These are phyloP conservation scores for Rhizophagus clarus DNA, from an alignment of 192 early-diverging fungal species.

Conservation along the genomic window DNA sequence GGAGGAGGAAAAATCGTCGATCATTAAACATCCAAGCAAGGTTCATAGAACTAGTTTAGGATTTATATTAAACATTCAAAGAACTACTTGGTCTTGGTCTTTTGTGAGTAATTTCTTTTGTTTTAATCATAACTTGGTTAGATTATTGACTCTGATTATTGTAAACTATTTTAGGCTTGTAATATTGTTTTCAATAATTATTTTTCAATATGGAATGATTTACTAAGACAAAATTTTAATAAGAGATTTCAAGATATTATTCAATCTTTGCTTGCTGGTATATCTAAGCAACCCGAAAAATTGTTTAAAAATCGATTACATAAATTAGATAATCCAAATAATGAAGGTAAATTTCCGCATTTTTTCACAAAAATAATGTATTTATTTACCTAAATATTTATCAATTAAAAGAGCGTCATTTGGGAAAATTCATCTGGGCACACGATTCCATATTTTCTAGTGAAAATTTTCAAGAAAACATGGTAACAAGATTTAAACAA, in stretches of 20 bases:
- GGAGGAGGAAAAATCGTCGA: background rate
- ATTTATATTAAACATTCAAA: conserved; percentile 21
- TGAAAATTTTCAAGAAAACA: background rate
- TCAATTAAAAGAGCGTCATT: conserved; percentile 7
- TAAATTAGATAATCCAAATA: conserved; percentile 39
- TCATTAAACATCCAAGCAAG: background rate
- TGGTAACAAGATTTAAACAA: conserved; percentile 5
- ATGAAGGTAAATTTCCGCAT: conserved; percentile 38
- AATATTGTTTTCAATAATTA: conserved; percentile 33
- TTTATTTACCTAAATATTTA: background rate
- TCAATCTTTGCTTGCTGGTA: conserved; percentile 31
- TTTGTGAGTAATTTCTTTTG: conserved; percentile 24
- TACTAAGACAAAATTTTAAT: conserved; percentile 46
- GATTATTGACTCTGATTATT: conserved; percentile 12
- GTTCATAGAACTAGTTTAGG: conserved; percentile 24
- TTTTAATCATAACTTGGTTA: background rate
- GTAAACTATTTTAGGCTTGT: conserved; percentile 36
- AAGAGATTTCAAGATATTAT: conserved; percentile 46
- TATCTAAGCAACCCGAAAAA: conserved; percentile 46
- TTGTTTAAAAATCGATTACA: conserved; percentile 39
- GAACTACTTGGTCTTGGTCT: conserved; percentile 18
- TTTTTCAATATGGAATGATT: conserved; percentile 49
- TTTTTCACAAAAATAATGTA: background rate
- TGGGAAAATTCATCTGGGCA: conserved; percentile 30
- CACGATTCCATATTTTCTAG: conserved; percentile 3